Percentiles rank a stretch among this genome's conserved stretches.
Evolutionary conservation across 306 rosid species (phyloP).

Genomic region (Vigna nakashimae): DNA sequence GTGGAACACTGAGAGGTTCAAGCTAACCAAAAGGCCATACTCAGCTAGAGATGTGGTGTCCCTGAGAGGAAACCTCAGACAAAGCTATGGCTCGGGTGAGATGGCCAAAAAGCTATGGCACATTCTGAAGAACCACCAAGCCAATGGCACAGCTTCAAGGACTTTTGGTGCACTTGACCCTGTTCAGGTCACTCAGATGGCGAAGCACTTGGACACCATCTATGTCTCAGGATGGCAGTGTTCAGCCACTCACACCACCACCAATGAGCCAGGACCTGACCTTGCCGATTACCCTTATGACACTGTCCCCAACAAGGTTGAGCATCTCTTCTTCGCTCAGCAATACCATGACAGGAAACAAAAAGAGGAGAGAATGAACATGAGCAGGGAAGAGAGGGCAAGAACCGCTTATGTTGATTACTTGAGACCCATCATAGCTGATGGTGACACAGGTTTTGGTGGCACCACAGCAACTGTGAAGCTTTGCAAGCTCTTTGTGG

Average conservation of each 20-base stretch:
- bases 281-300: constrained; percentile 98
- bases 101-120: constrained; percentile 90
- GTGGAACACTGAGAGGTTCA: constrained; percentile 93
- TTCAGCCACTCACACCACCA: constrained; percentile 85
- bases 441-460: constrained; percentile 91
- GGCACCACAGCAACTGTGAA: constrained; percentile 89
- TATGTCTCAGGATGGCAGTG: constrained; percentile 99
- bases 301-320: constrained; percentile 98
- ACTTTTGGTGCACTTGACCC: constrained; percentile 99
- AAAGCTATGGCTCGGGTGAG: constrained; percentile 80
- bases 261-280: constrained; percentile 98
- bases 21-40: constrained; percentile 75
- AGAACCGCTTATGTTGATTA: constrained; percentile 83
- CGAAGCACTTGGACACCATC: constrained; percentile 83
- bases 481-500: constrained; percentile 97
- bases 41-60: constrained; percentile 82
- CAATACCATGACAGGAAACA: constrained; percentile 94
- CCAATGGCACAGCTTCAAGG: constrained; percentile 86
- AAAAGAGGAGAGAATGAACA: constrained; percentile 83
- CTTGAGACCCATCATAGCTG: constrained; percentile 93
- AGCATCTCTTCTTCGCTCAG: constrained; percentile 89
- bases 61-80: constrained; percentile 79
- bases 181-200: constrained; percentile 96
- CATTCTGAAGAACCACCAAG: constrained; percentile 84
- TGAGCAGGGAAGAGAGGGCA: constrained; percentile 80